Evolutionary conservation across 1,284 basidiomycete species (phyloP), one percentile per base, ranked within the genome.

Genomic region (Polyporus tsugae): DNA sequence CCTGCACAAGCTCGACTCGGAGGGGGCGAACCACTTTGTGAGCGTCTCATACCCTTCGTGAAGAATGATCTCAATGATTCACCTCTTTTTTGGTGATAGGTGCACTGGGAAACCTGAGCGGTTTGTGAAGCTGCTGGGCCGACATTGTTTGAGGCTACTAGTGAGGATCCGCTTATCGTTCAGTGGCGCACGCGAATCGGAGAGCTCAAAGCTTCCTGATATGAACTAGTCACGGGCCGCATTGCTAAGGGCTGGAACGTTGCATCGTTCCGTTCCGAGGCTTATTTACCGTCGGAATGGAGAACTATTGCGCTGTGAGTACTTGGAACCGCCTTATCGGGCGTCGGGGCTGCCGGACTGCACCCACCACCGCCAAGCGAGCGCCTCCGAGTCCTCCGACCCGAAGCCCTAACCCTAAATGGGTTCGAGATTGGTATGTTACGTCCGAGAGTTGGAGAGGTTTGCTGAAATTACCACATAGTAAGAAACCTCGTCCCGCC

Each of bases 341-440:
- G 46, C 38, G 44, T 69, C 65, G 67, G 69, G 42, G 38, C 60
- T 22, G 38, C 65, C 67, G 66, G 36, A 59, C 68, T 72, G 71
- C 67, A 70, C 70, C 66, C 65, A 52, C 46, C 36, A 60, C 58
- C 60, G 66, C 65, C 33, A 63, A 57, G 60, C 38, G 62, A 29
- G 69, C 63, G 69, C 63, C 61, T 57, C 6, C 36, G 41, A 29
- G 62, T 46, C 60, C 46, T 52, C 46, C 46, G 46, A 52, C 46
- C 22, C 53, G 62, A 62, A 63, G 71, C 67, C 67, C 65, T 69
- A 72, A 70, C 65, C 67, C 67, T 65, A 68, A 36, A 19, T n/a
- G 38, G 35, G 46, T 60, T 63, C 58, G 62, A 64, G 71, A 70
- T 68, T 55, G 65, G 71, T 67, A 72, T 72, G 63, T 72, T 33